A percentile compares a stretch with the other conserved stretches of the same genome.
Conservation (phyloP, 371 early-diverging fungal species). For the Apophysomyces sp. region DNA sequence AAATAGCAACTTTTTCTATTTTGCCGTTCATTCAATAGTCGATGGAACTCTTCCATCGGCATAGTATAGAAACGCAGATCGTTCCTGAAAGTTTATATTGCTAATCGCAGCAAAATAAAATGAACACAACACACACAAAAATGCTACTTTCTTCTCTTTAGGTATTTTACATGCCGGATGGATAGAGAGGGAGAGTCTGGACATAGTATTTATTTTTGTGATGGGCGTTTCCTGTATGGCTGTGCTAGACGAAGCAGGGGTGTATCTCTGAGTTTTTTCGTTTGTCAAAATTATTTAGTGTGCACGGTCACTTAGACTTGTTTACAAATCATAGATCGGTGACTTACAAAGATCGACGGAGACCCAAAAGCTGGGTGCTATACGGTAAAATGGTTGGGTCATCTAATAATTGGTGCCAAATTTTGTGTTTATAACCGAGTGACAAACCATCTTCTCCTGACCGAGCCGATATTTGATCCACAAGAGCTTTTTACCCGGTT, state of each 20-base stretch:
- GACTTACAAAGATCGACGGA: slow-evolving; percentile 3
- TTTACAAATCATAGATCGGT: neutral
- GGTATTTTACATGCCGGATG: too few species aligned
- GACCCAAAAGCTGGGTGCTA: neutral
- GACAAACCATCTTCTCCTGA: neutral
- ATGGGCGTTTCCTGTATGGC: too few species aligned
- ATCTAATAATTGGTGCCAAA: neutral
- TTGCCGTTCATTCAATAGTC: neutral
- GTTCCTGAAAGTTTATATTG: neutral
- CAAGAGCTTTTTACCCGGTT: neutral
- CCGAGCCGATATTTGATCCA: neutral
- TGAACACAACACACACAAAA: neutral
- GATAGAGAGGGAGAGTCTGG: too few species aligned
- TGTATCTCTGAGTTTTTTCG: too few species aligned
- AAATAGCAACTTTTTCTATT: neutral
- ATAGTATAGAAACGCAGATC: neutral
- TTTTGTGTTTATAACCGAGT: neutral
- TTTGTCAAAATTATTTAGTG: neutral
- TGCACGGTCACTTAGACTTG: neutral
- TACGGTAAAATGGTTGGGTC: neutral
- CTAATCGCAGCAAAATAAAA: neutral
- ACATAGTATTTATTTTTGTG: too few species aligned
- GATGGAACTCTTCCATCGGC: neutral
- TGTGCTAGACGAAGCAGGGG: too few species aligned
- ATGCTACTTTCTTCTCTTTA: neutral